These are phyloP conservation scores for Maudiozyma pseudohumilis DNA, from an alignment of 805 yeast genomes.

Conservation along the genomic window DNA sequence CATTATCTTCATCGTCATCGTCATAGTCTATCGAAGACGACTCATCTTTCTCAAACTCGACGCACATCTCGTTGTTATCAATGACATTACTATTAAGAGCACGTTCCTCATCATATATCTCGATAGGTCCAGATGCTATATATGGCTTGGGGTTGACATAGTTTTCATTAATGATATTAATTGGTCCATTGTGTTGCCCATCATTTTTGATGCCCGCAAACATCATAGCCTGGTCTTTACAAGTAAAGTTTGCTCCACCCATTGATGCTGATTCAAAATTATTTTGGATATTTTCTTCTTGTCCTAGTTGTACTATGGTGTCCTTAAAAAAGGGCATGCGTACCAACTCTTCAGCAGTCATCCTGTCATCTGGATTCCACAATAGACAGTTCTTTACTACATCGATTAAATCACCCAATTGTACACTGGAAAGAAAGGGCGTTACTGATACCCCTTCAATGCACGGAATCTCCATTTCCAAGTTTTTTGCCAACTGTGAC, in stretches of 20 bases:
- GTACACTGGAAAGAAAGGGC: conserved; percentile 37
- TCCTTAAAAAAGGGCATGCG: conserved; percentile 45
- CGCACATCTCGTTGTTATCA: background rate
- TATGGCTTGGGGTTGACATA: background rate
- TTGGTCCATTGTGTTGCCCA: background rate
- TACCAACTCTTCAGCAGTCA: conserved; percentile 40
- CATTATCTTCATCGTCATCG: background rate
- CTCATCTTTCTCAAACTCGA: background rate
- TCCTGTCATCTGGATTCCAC: conserved; percentile 74
- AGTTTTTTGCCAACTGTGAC: conserved; percentile 36
- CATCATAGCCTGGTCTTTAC: conserved; percentile 6
- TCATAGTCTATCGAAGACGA: background rate
- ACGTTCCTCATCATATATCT: background rate
- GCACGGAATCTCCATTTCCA: conserved; percentile 50
- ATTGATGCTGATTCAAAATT: too few species aligned
- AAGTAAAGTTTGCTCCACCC: conserved; percentile 16
- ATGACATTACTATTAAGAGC: background rate
- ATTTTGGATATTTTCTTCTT: conserved; percentile 2
- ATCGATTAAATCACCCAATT: conserved; percentile 30
- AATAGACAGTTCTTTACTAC: conserved; percentile 40
- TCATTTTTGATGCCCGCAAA: conserved; percentile 1
- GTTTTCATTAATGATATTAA: background rate
- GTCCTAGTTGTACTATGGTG: conserved; percentile 23
- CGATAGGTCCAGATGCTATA: background rate
- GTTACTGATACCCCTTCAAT: conserved; percentile 41